Evolutionary conservation across 2,329 filamentous ascomycete genomes (phyloP), one percentile per base, ranked within the genome.

Genomic region (Trichothecium roseum): DNA sequence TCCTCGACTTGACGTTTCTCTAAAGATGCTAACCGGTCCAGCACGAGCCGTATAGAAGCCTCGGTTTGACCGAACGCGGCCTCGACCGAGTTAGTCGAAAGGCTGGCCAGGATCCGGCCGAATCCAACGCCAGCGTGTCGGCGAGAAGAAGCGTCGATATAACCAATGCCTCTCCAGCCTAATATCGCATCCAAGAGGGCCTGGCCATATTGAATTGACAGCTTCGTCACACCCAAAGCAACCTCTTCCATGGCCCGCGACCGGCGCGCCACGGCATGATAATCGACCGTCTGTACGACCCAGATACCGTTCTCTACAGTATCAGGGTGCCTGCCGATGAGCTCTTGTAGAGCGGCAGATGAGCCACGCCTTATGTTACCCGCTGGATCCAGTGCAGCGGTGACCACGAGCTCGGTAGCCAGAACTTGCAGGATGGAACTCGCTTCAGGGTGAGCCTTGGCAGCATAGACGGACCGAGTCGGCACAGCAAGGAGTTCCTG

Each of bases 291-390:
- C 52, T 96, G 91, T 0, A 96, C 86, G 2, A 96, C 69, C 29
- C 76, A 60, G 38, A 98, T 96, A 0, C 89, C 91, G 48, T 87
- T 68, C 13, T 72, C 65, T 24, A 96, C 76, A 0, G 74, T 87
- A 48, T 95, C 81, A 0, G 91, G 89, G 57, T 98, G 89, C 8
- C 91, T 78, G 9, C 91, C 91, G 40, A 96, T 82, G 12, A 98
- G 69, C 54, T 98, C 91, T 53, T 98, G 91, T 27, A 98, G 63
- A 3, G 91, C 91, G 30, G 91, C 91, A 18, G 91, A 96, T 20
- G 89, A 81, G 4, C 89, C 91, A 45, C 91, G 76, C 35, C 91
- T 74, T 46, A 98, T 94, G 47, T 98, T 98, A 4, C 91, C 91
- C 9, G 85, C 81, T 2, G 89, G 81, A 51, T 98, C 91, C 6